Percentiles rank a stretch among this genome's conserved stretches.
These are phyloP conservation scores for Aspergillus sojae DNA, from an alignment of 2,329 filamentous ascomycete genomes.

Conservation along the genomic window DNA sequence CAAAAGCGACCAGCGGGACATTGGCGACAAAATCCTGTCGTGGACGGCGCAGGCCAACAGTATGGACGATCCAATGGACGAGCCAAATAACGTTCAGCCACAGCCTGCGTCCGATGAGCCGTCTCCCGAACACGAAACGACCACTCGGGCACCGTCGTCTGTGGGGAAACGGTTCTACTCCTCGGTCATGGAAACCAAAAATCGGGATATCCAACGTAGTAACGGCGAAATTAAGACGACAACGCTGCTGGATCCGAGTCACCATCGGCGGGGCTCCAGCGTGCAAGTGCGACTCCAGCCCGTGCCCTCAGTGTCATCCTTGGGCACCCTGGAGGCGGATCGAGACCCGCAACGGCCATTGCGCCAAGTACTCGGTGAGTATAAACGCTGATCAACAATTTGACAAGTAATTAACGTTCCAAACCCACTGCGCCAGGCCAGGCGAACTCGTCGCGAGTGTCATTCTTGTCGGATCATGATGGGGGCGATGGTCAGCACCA, in stretches of 20 bases:
- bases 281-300: slow-evolving; percentile 11
- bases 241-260: neutral
- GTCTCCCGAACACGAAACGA: neutral
- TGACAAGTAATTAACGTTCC: neutral
- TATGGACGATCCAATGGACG: neutral
- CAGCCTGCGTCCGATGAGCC: neutral
- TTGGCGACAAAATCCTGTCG: neutral
- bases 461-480: slow-evolving; percentile 12
- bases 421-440: slow-evolving; percentile 7
- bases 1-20: neutral
- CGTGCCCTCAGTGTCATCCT: slow-evolving; percentile 29
- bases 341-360: slow-evolving; percentile 16
- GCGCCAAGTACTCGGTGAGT: slow-evolving; percentile 20
- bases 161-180: slow-evolving; percentile 9
- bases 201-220: neutral
- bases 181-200: neutral
- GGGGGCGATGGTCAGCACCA: slow-evolving; percentile 12
- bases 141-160: neutral
- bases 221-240: neutral
- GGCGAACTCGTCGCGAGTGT: slow-evolving; percentile 15
- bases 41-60: slow-evolving; percentile 4
- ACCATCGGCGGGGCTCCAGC: slow-evolving; percentile 8
- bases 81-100: neutral
- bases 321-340: slow-evolving; percentile 19
- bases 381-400: neutral